Conservation (phyloP, 176 grass and related monocot genomes). For the Juncus inflexus region DNA sequence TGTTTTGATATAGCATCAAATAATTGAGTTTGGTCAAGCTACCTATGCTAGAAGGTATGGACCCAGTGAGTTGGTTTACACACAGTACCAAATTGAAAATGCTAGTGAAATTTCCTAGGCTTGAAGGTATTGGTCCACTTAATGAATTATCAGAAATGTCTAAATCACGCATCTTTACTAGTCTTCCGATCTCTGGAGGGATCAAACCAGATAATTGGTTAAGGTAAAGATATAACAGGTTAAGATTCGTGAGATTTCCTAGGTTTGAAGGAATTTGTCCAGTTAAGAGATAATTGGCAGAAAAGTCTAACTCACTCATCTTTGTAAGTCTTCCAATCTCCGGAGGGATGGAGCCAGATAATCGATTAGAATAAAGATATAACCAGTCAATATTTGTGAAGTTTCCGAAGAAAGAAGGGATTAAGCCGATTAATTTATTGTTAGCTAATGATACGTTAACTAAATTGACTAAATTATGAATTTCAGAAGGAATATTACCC, state of each 20-base stretch:
- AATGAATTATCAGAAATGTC: slow-evolving; percentile 17
- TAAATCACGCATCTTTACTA: slow-evolving; percentile 18
- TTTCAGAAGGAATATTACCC: slow-evolving; percentile 2
- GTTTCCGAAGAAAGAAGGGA: slow-evolving; percentile 30
- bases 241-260: no score
- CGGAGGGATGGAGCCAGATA: no score
- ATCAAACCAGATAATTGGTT: slow-evolving; percentile 19
- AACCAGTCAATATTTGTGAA: no score
- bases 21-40: slow-evolving; percentile 15
- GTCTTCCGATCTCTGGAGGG: slow-evolving; percentile 23
- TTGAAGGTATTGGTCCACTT: slow-evolving; percentile 1
- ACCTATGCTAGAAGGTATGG: slow-evolving; percentile 32
- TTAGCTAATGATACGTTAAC: neutral
- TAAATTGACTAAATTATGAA: no score
- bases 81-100: neutral
- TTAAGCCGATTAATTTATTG: slow-evolving; percentile 32
- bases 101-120: neutral
- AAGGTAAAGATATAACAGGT: neutral
- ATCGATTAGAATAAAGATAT: no score
- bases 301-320: no score
- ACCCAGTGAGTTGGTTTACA: slow-evolving; percentile 19
- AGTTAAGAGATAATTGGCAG: no score
- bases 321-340: no score
- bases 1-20: neutral
- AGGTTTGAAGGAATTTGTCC: no score